phyloP scores from a whole-genome alignment of 169 alveolate species.

The Eimeria praecox region DNA sequence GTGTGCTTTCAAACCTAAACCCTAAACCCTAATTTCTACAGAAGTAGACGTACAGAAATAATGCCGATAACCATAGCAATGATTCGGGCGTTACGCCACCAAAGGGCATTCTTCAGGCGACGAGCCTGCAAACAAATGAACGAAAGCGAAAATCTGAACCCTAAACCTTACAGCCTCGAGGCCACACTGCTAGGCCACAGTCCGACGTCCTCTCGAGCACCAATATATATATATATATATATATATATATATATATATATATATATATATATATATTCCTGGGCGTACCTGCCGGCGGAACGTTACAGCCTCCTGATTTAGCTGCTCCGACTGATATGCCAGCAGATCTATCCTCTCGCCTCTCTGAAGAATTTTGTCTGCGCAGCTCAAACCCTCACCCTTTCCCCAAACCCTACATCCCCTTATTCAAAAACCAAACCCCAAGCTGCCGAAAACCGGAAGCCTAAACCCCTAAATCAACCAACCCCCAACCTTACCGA shows the following conservation, averaged over 20 bases:
- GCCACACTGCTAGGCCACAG: not conserved
- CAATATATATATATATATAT: not conserved
- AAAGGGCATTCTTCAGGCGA: constrained; percentile 73
- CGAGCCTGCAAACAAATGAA: constrained; percentile 60
- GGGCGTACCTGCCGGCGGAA: constrained; percentile 67
- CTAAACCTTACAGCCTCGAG: not conserved
- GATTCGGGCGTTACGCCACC: constrained; percentile 79
- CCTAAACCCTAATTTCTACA: constrained; percentile 33
- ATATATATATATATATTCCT: not conserved
- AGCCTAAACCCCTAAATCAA: not conserved
- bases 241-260: not conserved
- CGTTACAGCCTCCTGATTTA: constrained; percentile 63
- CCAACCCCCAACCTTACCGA: constrained; percentile 62
- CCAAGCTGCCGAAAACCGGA: not conserved
- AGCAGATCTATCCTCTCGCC: constrained; percentile 80
- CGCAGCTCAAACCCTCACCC: not conserved
- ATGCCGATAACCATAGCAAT: constrained; percentile 35
- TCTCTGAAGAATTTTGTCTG: constrained; percentile 78
- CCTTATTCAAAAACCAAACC: not conserved
- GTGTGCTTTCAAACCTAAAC: not conserved
- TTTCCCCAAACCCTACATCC: not conserved
- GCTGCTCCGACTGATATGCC: constrained; percentile 78
- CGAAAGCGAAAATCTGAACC: not conserved
- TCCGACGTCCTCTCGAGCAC: not conserved
- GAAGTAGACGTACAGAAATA: constrained; percentile 19